Evolutionary conservation across 1,139 yeast genomes (phyloP), one percentile per base, ranked within the genome.

Genomic region (Candida sp.): DNA sequence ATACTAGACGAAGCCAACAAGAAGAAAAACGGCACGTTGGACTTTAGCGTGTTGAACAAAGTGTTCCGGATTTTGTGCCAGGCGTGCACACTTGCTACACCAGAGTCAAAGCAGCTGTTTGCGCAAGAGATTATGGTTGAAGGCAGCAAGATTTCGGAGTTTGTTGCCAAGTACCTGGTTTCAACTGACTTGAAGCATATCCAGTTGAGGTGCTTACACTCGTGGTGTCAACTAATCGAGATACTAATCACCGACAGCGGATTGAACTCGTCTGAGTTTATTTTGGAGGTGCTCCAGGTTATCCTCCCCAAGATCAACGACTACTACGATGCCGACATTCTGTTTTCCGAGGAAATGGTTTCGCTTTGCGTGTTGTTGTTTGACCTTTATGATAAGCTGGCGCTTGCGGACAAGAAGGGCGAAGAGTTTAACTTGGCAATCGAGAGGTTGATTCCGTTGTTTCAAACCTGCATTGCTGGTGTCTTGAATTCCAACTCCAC

Each of bases 171-270:
- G 55, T 73, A 73, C 42, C 60, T 83, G 17, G 69, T 82, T 9
- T 72, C 72, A 35, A 72, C 74, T 35, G 74, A 75, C 40, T 78
- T 84, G 58, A 77, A 80, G 51, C 66, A 74, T 1, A 72, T 77
- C 4, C 96, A 89, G 56, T 71, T 87, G 44, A 72, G 79, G 7
- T 84, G 87, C 52, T 70, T 93, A 30, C 89, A 85, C 60, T 83
- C 96, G 0, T 93, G 98, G 98, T 85, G 88, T 33, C 88, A 87
- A 58, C 69, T 92, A 48, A 85, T 90, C 35, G 90, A 90, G 55
- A 84, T 91, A 3, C 69, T 91, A 46, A 84, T 90, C 6, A 77
- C 84, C 22, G 94, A 88, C 61, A 70, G 66, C n/a, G 72, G 72
- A 26, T 55, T 68, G 27, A 50, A 57, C 22, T 58, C 68, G 7